These are phyloP conservation scores for Solanum arcanum DNA, from an alignment of 257 asterid genomes.

Conservation along the genomic window DNA sequence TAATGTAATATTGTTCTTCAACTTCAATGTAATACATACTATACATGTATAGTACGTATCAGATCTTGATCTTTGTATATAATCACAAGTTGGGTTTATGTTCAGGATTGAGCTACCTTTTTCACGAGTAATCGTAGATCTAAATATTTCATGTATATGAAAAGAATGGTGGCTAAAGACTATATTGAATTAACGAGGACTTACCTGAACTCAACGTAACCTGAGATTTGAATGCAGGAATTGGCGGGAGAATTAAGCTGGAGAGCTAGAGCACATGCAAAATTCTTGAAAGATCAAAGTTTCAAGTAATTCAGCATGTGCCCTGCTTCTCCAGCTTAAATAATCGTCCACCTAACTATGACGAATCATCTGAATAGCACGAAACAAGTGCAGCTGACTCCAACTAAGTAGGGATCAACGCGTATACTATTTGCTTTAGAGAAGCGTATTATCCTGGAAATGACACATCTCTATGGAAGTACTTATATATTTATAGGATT, in stretches of 20 bases:
- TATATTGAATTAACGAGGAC: neutral
- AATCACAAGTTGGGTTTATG: neutral
- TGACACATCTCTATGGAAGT: neutral
- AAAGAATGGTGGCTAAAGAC: neutral
- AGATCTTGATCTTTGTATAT: neutral
- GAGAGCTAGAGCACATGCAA: constrained; percentile 16
- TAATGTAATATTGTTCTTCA: neutral
- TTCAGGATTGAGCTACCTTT: neutral
- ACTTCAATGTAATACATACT: neutral
- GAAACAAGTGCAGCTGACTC: neutral
- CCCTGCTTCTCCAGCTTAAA: constrained; percentile 28
- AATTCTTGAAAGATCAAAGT: neutral
- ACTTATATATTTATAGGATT: neutral
- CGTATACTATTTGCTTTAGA: neutral
- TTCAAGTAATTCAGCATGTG: constrained; percentile 13
- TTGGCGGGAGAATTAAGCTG: constrained; percentile 4
- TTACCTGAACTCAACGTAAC: neutral
- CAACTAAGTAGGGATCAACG: neutral
- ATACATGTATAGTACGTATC: neutral
- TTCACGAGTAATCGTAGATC: neutral
- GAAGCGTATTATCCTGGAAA: neutral
- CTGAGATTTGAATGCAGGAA: neutral
- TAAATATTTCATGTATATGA: neutral
- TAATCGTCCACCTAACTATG: neutral
- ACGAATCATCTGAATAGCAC: neutral